A percentile compares a stretch with the other conserved stretches of the same genome.
These are phyloP conservation scores for Tolypocladium amazonense DNA, from an alignment of 2,329 filamentous ascomycete genomes.

Conservation along the genomic window DNA sequence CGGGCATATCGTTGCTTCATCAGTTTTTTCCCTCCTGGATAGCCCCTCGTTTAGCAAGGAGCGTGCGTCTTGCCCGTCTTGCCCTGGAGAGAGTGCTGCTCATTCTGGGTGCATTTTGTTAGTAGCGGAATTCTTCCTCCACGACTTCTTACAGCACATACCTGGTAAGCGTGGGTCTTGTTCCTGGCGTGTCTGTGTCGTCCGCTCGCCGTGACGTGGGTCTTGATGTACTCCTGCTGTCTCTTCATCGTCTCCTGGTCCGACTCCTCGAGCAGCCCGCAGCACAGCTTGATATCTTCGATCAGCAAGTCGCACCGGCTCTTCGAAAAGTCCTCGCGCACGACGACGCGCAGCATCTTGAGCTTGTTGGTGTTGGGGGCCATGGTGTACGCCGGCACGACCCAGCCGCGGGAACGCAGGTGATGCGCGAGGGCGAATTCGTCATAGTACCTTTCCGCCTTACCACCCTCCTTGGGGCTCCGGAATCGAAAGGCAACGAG, in stretches of 20 bases:
- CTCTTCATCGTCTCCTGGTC: slow-evolving; percentile 60
- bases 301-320: slow-evolving; percentile 72
- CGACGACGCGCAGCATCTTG: slow-evolving; percentile 87
- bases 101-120: slow-evolving; percentile 35
- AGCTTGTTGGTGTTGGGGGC: slow-evolving; percentile 73
- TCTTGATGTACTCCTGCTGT: slow-evolving; percentile 55
- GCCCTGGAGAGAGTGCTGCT: slow-evolving; percentile 80
- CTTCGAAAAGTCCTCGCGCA: slow-evolving; percentile 84
- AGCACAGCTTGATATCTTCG: slow-evolving; percentile 65
- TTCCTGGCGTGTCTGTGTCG: slow-evolving; percentile 41
- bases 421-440: slow-evolving; percentile 77
- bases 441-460: slow-evolving; percentile 52
- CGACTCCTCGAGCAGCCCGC: slow-evolving; percentile 61
- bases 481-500: slow-evolving; percentile 80
- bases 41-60: slow-evolving; percentile 52
- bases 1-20: background rate
- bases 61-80: slow-evolving; percentile 86
- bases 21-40: slow-evolving; percentile 4
- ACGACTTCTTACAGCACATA: slow-evolving; percentile 17
- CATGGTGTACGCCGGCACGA: slow-evolving; percentile 96
- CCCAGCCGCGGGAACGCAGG: slow-evolving; percentile 79
- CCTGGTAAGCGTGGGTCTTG: slow-evolving; percentile 32
- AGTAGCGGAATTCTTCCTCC: background rate
- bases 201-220: slow-evolving; percentile 41
- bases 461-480: slow-evolving; percentile 34